Conservation (phyloP, 1,284 basidiomycete species). For the Ceratobasidium sp. region DNA sequence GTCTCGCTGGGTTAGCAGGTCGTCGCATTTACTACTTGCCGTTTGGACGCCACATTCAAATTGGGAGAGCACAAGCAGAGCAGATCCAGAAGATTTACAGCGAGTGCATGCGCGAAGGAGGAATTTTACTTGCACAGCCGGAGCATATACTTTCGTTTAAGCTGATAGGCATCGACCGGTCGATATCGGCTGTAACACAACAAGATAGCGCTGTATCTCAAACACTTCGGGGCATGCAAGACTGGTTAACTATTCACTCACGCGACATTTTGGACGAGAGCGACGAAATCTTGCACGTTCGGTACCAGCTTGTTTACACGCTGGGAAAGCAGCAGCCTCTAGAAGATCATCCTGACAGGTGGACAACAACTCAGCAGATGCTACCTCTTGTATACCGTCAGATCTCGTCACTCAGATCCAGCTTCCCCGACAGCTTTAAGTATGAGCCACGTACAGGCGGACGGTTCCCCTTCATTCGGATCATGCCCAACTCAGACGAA, state of each 20-base stretch:
- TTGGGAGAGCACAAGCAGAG: constrained; percentile 47
- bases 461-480: constrained; percentile 54
- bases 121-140: constrained; percentile 62
- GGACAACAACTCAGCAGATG: constrained; percentile 60
- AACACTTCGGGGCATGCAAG: constrained; percentile 49
- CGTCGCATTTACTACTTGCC: constrained; percentile 62
- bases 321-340: constrained; percentile 54
- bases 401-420: constrained; percentile 36
- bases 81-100: constrained; percentile 53
- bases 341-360: constrained; percentile 61
- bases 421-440: constrained; percentile 45
- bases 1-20: constrained; percentile 59
- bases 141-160: constrained; percentile 65
- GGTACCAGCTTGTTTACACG: constrained; percentile 64
- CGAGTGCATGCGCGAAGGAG: constrained; percentile 57
- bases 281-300: constrained; percentile 63
- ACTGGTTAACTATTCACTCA: constrained; percentile 54
- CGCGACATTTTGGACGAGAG: constrained; percentile 67
- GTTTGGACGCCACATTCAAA: constrained; percentile 58
- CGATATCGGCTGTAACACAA: constrained; percentile 41
- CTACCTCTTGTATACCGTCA: constrained; percentile 51
- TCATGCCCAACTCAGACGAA: constrained; percentile 44
- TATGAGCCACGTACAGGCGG: constrained; percentile 43
- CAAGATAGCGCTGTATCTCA: constrained; percentile 34
- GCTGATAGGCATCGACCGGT: constrained; percentile 58